Conservation (phyloP, 2,329 filamentous ascomycete species). For the Phaeosphaeriaceae sp. region DNA sequence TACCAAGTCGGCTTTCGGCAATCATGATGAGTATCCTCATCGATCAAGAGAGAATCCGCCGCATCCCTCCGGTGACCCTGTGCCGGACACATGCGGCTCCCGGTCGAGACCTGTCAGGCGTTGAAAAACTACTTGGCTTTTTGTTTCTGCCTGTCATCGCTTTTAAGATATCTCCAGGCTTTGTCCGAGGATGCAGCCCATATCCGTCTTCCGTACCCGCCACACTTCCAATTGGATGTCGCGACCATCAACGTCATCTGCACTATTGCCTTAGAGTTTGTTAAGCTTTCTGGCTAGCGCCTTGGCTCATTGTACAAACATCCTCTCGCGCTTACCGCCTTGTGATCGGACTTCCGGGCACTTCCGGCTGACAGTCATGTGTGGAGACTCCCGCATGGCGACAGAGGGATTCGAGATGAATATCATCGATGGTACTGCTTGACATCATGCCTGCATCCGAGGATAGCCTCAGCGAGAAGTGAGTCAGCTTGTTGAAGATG, state of each 20-base stretch:
- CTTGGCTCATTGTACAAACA: slow-evolving; percentile 11
- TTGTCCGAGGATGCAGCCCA: slow-evolving; percentile 17
- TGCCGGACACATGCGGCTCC: slow-evolving; percentile 2
- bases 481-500: neutral
- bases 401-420: neutral
- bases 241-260: slow-evolving; percentile 24
- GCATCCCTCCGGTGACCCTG: slow-evolving; percentile 3
- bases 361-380: slow-evolving; percentile 23
- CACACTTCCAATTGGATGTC: slow-evolving; percentile 20
- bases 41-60: slow-evolving; percentile 11
- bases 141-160: neutral
- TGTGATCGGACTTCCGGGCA: slow-evolving; percentile 20
- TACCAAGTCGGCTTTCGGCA: neutral
- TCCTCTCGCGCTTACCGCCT: slow-evolving; percentile 15
- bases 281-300: slow-evolving; percentile 31
- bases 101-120: neutral
- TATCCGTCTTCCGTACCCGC: slow-evolving; percentile 9
- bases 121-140: neutral
- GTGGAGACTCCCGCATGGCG: neutral
- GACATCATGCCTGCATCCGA: neutral
- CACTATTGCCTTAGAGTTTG: slow-evolving; percentile 21
- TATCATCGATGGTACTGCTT: neutral
- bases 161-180: slow-evolving; percentile 14
- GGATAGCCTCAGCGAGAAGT: neutral
- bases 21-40: slow-evolving; percentile 1